Evolutionary conservation across 106 monocot species (phyloP), one percentile per base, ranked within the genome.

Genomic region (Ottelia alismoides): DNA sequence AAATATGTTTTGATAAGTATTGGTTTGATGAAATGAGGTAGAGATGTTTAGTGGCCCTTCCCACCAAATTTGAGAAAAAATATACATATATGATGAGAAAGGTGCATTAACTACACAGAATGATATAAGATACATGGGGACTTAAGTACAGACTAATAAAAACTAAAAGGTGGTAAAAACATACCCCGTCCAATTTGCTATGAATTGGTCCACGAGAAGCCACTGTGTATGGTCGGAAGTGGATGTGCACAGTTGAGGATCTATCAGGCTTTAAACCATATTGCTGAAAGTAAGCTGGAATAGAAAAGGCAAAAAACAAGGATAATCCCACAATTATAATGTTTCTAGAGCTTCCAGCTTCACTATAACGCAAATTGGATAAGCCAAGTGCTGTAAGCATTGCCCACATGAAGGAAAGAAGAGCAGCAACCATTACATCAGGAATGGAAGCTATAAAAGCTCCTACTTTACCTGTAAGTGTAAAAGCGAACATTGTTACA

Each of bases 381-480:
- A 91, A 63, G 49, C 90, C 90, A 53, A 91, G 56, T 31, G 84
- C 84, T 58, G 77, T 78, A 44, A 91, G 77, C 84, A 91, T 78
- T 40, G 84, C 90, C 84, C 84, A 91, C 80, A 91, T 91, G 65
- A 84, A 91, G 53, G 84, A 91, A 57, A 91, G 80, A 9, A 91
- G 77, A 55, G 62, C 84, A 72, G 84, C 84, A 55, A 84, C 77
- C 69, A 91, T 75, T 51, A 84, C 84, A 57, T 75, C 75, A 49
- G 90, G 90, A 53, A 91, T 85, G 20, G 90, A 91, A 52, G 90
- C 90, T 65, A 91, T 70, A 66, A 91, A 85, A 1, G 81, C 90
- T 35, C 90, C 84, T 40, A 85, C 70, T 78, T 91, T 89, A 55
- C 87, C 87, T 87, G 75, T n/a, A 46, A 22, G 48, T 45, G 70